Conservation (phyloP, 2,329 filamentous ascomycete species). For the Sporothrix phasma region DNA sequence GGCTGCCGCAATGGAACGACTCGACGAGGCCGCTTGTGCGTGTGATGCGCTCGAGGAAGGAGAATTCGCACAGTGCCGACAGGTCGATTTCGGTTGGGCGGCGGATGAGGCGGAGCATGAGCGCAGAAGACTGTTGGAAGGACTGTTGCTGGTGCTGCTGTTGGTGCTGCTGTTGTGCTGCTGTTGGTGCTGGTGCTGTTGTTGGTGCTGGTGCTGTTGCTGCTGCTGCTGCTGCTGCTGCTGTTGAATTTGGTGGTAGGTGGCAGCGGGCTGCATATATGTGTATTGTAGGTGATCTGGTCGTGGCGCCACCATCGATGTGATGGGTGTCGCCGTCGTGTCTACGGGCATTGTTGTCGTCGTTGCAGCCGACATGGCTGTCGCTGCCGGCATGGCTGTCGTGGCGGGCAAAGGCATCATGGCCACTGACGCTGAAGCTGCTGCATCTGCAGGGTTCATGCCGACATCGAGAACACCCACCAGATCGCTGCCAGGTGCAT, state of each 20-base stretch:
- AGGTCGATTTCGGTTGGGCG: slow-evolving; percentile 5
- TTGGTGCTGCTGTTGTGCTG: background rate
- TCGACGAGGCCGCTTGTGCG: slow-evolving; percentile 8
- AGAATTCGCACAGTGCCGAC: background rate
- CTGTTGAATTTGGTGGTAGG: background rate
- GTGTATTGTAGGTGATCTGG: background rate
- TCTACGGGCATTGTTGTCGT: background rate
- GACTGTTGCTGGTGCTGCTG: background rate
- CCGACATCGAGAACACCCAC: background rate
- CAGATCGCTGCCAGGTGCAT: background rate
- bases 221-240: background rate
- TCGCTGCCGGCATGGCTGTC: background rate
- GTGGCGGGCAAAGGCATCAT: background rate
- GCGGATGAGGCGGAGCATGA: slow-evolving; percentile 7
- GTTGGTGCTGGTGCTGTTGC: background rate
- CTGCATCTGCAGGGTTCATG: background rate
- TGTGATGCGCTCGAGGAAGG: slow-evolving; percentile 6
- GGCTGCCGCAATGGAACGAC: slow-evolving; percentile 6
- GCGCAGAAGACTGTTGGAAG: background rate
- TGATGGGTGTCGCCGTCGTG: background rate
- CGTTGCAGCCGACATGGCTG: too few relatives aligned
- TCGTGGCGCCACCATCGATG: background rate
- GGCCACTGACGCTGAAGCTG: background rate
- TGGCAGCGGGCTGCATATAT: background rate
- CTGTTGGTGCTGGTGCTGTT: background rate